Percentiles rank a stretch among this genome's conserved stretches.
Evolutionary conservation across 164 flowering plant genomes (phyloP).

Genomic region (Pachysandra terminalis): DNA sequence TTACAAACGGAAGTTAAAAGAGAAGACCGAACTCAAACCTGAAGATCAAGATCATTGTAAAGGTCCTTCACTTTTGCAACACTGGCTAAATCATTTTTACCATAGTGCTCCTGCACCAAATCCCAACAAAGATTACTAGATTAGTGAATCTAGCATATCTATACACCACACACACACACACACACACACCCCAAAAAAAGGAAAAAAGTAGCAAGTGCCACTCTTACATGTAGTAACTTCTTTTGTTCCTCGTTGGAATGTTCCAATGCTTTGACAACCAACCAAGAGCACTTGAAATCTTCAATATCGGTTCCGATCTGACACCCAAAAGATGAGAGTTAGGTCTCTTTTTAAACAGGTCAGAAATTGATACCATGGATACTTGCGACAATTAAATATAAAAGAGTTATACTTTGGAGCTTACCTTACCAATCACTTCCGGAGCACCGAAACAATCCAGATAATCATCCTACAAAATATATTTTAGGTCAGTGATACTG

Average conservation of each 20-base stretch:
- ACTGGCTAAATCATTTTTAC: conserved; percentile 53
- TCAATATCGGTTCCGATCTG: conserved; percentile 99
- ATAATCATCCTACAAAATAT: conserved; percentile 72
- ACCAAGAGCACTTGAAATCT: conserved; percentile 98
- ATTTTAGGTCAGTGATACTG: not conserved
- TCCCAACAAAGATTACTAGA: conserved; percentile 2
- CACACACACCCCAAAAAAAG: too few relatives aligned
- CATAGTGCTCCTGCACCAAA: conserved; percentile 77
- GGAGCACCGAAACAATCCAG: conserved; percentile 92
- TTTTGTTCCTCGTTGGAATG: conserved; percentile 65
- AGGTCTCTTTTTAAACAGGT: conserved; percentile 4
- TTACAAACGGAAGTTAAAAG: too few relatives aligned
- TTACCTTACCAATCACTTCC: conserved; percentile 84
- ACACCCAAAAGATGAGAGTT: conserved; percentile 8
- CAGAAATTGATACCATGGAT: not conserved
- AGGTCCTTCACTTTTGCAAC: conserved; percentile 81
- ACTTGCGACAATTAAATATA: not conserved
- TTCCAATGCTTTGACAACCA: conserved; percentile 95
- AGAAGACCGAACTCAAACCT: conserved; percentile 40
- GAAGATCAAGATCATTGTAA: conserved; percentile 65
- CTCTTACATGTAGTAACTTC: conserved; percentile 60
- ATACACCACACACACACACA: too few relatives aligned
- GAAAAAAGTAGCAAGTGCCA: too few relatives aligned
- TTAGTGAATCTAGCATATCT: conserved; percentile 8
- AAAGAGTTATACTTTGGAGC: conserved; percentile 8